A percentile compares a stretch with the other conserved stretches of the same genome.
phyloP scores from a whole-genome alignment of 2,329 filamentous ascomycete genomes.

The Cladosporium austrohemisphaericum region DNA sequence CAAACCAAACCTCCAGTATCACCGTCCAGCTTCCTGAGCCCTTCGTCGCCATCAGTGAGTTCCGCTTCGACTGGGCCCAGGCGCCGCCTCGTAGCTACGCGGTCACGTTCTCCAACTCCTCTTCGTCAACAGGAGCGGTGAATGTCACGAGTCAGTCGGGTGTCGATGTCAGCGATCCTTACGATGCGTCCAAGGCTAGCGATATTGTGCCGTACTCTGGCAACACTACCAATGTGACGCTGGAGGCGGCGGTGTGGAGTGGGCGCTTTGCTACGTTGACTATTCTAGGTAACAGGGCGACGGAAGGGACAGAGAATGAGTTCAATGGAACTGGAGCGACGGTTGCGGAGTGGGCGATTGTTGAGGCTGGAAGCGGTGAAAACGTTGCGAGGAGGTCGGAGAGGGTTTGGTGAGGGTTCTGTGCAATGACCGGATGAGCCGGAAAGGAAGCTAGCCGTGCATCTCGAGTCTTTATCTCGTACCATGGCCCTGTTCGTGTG shows the following conservation, averaged over 20 bases:
- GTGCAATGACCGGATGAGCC: not conserved
- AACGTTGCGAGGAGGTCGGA: slow-evolving; percentile 6
- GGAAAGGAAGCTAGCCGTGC: too few species aligned
- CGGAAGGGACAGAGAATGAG: slow-evolving; percentile 26
- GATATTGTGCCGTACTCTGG: slow-evolving; percentile 40
- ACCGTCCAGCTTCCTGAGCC: slow-evolving; percentile 50
- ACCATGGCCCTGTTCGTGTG: too few species aligned
- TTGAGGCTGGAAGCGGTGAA: slow-evolving; percentile 18
- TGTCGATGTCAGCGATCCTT: slow-evolving; percentile 42
- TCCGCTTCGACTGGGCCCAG: slow-evolving; percentile 60
- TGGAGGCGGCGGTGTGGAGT: slow-evolving; percentile 39
- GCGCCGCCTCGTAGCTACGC: slow-evolving; percentile 52
- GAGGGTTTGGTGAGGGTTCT: not conserved
- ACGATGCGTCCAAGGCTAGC: slow-evolving; percentile 33
- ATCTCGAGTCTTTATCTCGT: too few species aligned
- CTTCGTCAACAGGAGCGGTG: slow-evolving; percentile 20
- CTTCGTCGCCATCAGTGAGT: slow-evolving; percentile 43
- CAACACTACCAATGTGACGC: slow-evolving; percentile 45
- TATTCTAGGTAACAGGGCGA: slow-evolving; percentile 46
- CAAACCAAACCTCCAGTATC: slow-evolving; percentile 51
- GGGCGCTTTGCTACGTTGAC: slow-evolving; percentile 45
- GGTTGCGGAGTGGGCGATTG: slow-evolving; percentile 47
- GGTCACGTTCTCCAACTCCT: slow-evolving; percentile 54
- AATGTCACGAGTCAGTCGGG: slow-evolving; percentile 24
- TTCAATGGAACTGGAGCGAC: slow-evolving; percentile 43